These are phyloP conservation scores for Arctostaphylos glauca DNA, from an alignment of 148 eudicot species.

Conservation along the genomic window DNA sequence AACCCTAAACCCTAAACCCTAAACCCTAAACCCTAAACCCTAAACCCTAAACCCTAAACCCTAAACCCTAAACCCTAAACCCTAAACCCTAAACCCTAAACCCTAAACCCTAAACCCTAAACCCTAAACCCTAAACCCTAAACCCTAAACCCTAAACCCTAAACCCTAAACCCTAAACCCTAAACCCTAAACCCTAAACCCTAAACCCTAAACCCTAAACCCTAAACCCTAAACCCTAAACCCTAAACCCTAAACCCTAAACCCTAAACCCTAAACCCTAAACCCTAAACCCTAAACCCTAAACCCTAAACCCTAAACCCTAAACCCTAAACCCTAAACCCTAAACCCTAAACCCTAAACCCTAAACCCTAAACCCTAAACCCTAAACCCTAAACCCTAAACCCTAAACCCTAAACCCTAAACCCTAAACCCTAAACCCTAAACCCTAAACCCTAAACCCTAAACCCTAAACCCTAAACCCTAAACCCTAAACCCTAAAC, in stretches of 20 bases:
- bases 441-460: constrained; percentile 15
- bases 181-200: constrained; percentile 15
- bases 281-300: constrained; percentile 10
- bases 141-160: constrained; percentile 14
- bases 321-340: constrained; percentile 17
- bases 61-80: constrained; percentile 12
- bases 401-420: constrained; percentile 14
- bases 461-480: constrained; percentile 15
- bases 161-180: background rate
- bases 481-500: constrained; percentile 18
- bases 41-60: constrained; percentile 18
- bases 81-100: no score
- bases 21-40: constrained; percentile 11
- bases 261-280: no score
- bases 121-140: constrained; percentile 9
- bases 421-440: constrained; percentile 16
- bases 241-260: constrained; percentile 19
- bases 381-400: constrained; percentile 15
- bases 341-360: constrained; percentile 12
- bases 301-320: constrained; percentile 17
- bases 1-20: constrained; percentile 11
- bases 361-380: constrained; percentile 10
- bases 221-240: background rate
- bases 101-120: constrained; percentile 12
- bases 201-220: constrained; percentile 12